These are phyloP conservation scores for Edaphochlamys debaryana DNA, from an alignment of 139 green algal species.

Conservation along the genomic window DNA sequence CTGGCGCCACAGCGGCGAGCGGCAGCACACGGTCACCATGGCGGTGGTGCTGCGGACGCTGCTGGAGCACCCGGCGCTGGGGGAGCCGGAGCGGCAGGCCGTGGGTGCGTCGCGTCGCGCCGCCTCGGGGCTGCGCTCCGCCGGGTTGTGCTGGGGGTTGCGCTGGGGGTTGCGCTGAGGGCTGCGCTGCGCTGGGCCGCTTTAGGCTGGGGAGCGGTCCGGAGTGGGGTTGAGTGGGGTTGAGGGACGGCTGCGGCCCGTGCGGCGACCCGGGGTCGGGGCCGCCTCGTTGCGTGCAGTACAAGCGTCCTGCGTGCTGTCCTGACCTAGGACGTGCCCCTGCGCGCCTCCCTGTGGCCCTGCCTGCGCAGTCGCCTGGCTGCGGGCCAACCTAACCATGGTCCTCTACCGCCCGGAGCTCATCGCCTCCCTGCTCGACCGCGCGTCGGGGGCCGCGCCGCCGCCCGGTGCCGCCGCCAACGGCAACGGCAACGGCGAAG, in stretches of 20 bases:
- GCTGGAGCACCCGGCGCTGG: conserved; percentile 1
- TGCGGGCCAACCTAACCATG: conserved; percentile 13
- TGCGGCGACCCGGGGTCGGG: no score
- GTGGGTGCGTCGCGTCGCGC: background rate
- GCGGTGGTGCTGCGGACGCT: conserved; percentile 25
- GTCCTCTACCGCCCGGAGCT: conserved; percentile 24
- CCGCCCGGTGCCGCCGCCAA: background rate
- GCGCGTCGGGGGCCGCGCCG: background rate
- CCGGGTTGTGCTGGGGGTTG: background rate
- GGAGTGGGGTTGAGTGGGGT: no score
- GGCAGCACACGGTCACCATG: conserved; percentile 12
- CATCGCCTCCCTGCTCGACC: conserved; percentile 15
- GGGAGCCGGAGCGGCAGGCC: background rate
- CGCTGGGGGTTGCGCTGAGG: background rate
- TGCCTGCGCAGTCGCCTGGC: conserved; percentile 10
- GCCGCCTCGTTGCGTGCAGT: no score
- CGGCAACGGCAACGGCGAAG: background rate
- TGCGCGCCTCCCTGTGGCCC: no score
- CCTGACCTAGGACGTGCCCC: no score
- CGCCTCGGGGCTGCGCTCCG: no score
- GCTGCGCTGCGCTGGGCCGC: no score
- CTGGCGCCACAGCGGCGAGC: conserved; percentile 29
- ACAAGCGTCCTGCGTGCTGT: no score
- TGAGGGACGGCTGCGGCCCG: no score
- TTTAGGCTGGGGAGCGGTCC: no score